Evolutionary conservation across 257 asterid genomes (phyloP), one percentile per base, ranked within the genome.

Genomic region (Forsythia suspensa): DNA sequence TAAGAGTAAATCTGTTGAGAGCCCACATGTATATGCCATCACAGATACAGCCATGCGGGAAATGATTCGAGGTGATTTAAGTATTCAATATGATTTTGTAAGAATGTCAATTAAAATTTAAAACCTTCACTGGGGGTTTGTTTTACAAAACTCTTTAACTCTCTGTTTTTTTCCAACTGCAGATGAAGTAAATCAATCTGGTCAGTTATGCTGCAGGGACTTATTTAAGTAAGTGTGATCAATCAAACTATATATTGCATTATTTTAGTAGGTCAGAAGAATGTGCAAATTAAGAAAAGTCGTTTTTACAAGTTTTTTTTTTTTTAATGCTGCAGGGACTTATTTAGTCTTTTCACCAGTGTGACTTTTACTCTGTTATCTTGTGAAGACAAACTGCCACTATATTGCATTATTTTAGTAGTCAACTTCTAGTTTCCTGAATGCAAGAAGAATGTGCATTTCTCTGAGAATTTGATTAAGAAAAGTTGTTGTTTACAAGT

Each of bases 181-280:
- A 96, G 99, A 94, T 91, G 99, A 96, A 92, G 97, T 94, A 72
- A 96, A 92, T 82, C 99, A 96, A 83, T 96, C 99, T 69, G 99
- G 99, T 94, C 71, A 85, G 96, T 77, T 72, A 73, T 52, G 66
- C 71, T 79, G 57, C 38, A 41, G 38, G 66, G 24, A 24, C 24
- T 24, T 24, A 24, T 24, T 24, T 24, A n/a, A n/a, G n/a, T n/a
- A n/a, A n/a, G n/a, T n/a, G n/a, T n/a, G n/a, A n/a, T n/a, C n/a
- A n/a, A n/a, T n/a, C n/a, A n/a, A n/a, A n/a, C n/a, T n/a, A n/a
- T n/a, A n/a, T n/a, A n/a, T n/a, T n/a, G n/a, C n/a, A n/a, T n/a
- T n/a, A n/a, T n/a, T n/a, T n/a, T n/a, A n/a, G n/a, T n/a, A n/a
- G n/a, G n/a, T n/a, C n/a, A n/a, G n/a, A n/a, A n/a, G n/a, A n/a